Evolutionary conservation across 768 basidiomycete genomes (phyloP).

Genomic region (Dacryopinax spathularia): DNA sequence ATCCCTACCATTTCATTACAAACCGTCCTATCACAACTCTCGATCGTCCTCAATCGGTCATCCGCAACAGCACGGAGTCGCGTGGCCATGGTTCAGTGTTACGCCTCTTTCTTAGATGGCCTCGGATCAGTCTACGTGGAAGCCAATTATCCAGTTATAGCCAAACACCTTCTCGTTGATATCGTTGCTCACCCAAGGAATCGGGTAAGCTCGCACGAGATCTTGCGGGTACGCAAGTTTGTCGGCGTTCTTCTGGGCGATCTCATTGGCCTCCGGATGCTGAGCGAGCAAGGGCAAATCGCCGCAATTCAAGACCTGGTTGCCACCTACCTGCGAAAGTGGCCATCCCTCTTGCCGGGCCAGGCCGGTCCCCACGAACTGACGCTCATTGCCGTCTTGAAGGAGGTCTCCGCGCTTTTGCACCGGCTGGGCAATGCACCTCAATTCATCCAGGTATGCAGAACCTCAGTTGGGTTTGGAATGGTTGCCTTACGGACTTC

Average conservation of each 20-base stretch:
- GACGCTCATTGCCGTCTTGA: conserved; percentile 57
- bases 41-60: conserved; percentile 64
- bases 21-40: conserved; percentile 66
- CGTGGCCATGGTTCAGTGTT: conserved; percentile 81
- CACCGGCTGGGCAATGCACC: conserved; percentile 88
- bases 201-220: conserved; percentile 47
- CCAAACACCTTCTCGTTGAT: conserved; percentile 64
- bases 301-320: conserved; percentile 77
- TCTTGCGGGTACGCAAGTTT: conserved; percentile 51
- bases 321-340: conserved; percentile 67
- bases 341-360: conserved; percentile 87
- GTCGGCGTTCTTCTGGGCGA: conserved; percentile 70
- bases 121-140: conserved; percentile 73
- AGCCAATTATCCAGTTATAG: conserved; percentile 62
- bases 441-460: conserved; percentile 55
- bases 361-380: conserved; percentile 52
- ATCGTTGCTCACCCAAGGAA: conserved; percentile 50
- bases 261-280: conserved; percentile 71
- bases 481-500: not conserved
- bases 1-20: conserved; percentile 34
- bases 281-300: conserved; percentile 91
- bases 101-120: conserved; percentile 56
- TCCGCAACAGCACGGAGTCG: conserved; percentile 52
- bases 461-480: not conserved
- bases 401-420: conserved; percentile 73